phyloP scores from a whole-genome alignment of 1,284 basidiomycete genomes.

The Athelia psychrophila region DNA sequence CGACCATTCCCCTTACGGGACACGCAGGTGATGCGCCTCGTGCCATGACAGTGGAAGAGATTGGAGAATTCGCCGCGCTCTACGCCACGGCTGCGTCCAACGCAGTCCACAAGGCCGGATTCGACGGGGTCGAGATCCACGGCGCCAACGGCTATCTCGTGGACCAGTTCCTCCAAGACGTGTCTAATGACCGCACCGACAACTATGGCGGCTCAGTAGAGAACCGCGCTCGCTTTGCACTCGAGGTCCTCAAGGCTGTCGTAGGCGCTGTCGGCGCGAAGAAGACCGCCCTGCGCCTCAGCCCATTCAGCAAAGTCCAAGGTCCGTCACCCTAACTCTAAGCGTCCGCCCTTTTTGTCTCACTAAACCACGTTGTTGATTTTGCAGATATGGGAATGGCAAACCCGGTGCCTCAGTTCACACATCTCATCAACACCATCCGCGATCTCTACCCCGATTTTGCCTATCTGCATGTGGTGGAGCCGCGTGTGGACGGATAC shows the following conservation, averaged over 20 bases:
- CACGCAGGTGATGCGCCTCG: slow-evolving; percentile 20
- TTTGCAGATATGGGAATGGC: slow-evolving; percentile 40
- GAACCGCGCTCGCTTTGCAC: slow-evolving; percentile 43
- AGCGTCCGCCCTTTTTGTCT: neutral
- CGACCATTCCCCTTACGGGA: slow-evolving; percentile 39
- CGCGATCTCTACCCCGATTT: slow-evolving; percentile 38
- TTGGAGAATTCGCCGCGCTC: slow-evolving; percentile 18
- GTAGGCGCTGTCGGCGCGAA: slow-evolving; percentile 34
- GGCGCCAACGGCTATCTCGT: slow-evolving; percentile 16
- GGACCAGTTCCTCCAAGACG: slow-evolving; percentile 28
- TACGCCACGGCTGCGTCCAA: slow-evolving; percentile 18
- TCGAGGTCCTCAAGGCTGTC: slow-evolving; percentile 45
- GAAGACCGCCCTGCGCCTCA: slow-evolving; percentile 48
- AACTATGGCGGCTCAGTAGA: slow-evolving; percentile 53
- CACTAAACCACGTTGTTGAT: neutral
- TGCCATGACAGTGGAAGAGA: slow-evolving; percentile 20
- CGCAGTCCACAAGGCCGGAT: slow-evolving; percentile 18
- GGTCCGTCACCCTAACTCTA: slow-evolving; percentile 19
- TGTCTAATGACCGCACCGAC: slow-evolving; percentile 45
- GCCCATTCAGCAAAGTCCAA: slow-evolving; percentile 45
- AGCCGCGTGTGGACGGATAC: slow-evolving; percentile 27
- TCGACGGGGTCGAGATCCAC: slow-evolving; percentile 26
- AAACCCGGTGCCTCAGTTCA: slow-evolving; percentile 41
- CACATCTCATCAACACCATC: slow-evolving; percentile 29
- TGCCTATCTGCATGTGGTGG: slow-evolving; percentile 51